Base-by-base conservation (phyloP, 2,329 filamentous ascomycete genomes). In the Metarhizium album region DNA sequence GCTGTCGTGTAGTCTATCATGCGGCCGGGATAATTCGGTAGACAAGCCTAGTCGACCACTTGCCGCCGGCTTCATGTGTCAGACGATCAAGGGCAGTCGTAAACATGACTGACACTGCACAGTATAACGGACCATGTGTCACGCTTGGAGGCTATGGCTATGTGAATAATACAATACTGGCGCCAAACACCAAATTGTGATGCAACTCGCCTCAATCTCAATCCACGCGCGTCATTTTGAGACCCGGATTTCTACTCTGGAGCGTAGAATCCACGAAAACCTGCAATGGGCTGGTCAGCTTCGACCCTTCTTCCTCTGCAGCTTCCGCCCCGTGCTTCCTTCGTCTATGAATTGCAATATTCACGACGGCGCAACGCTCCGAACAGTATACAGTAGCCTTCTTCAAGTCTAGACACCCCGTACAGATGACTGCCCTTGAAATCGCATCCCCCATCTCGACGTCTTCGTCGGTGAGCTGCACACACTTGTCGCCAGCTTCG, bases 321-420 rank as follows among this genome's bases (percentile, higher is more conserved):
- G 59, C 59, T 48, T 61, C 60, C 2, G 63, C 62, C 2, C 57
- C 60, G 52, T 68, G 65, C 51, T 55, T 61, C 13, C 45, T 52
- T 11, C 67, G 64, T 20, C 70, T 61, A 56, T 76, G 73, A 23
- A 52, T 52, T 11, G 65, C 63, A 35, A 76, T 66, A 53, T 74
- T 72, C 13, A 54, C 58, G 23, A 57, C 59, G n/a, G 70, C 72
- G 56, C 73, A 76, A 31, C 61, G 58, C 27, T 63, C 55, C 7
- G 70, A 71, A 57, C 73, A 76, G 54, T 70, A 75, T 5, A 69
- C 46, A 0, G 67, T 65, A 23, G 64, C 58, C n/a, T 62, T 58
- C 50, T 66, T 65, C 46, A 68, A 54, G 4, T 58, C 61, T 1
- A 74, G 55, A 48, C 73, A 76, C 48, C 70, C 67, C 47, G 62